phyloP scores from a whole-genome alignment of 1,284 basidiomycete species.

The Sporisorium scitamineum region DNA sequence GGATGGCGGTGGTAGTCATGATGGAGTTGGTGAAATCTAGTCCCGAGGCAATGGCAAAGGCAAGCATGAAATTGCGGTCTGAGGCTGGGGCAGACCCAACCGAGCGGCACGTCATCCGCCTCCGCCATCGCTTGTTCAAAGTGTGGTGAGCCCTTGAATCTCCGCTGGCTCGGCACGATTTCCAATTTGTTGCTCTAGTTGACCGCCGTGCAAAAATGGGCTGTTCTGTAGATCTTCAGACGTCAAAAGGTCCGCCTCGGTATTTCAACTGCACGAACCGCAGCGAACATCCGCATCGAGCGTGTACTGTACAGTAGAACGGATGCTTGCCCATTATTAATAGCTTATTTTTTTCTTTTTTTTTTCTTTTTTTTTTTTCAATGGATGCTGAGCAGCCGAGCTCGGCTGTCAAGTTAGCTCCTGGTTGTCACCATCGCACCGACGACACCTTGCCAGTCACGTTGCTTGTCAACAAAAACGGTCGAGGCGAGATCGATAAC shows the following conservation, averaged over 20 bases:
- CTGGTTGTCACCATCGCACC: neutral
- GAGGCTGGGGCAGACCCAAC: neutral
- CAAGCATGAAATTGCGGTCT: neutral
- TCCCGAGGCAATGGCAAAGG: neutral
- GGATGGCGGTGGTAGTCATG: neutral
- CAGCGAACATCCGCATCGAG: neutral
- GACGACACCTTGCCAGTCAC: neutral
- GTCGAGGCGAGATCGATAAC: too few relatives aligned
- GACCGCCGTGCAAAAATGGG: too few relatives aligned
- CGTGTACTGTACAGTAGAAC: too few relatives aligned
- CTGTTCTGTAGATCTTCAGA: too few relatives aligned
- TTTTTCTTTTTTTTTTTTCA: too few relatives aligned
- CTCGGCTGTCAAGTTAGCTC: neutral
- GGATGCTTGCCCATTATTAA: too few relatives aligned
- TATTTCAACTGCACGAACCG: too few relatives aligned
- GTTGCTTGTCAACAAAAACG: neutral
- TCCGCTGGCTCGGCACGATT: too few relatives aligned
- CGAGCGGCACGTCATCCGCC: slow-evolving; percentile 1
- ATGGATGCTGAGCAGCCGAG: neutral
- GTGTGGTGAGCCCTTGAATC: too few relatives aligned
- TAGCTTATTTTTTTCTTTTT: too few relatives aligned
- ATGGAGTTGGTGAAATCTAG: neutral
- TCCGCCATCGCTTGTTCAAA: neutral
- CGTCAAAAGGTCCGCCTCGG: neutral
- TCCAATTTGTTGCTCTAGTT: too few relatives aligned